phyloP scores from a whole-genome alignment of 768 basidiomycete genomes.

The Gautieria morchelliformis region DNA sequence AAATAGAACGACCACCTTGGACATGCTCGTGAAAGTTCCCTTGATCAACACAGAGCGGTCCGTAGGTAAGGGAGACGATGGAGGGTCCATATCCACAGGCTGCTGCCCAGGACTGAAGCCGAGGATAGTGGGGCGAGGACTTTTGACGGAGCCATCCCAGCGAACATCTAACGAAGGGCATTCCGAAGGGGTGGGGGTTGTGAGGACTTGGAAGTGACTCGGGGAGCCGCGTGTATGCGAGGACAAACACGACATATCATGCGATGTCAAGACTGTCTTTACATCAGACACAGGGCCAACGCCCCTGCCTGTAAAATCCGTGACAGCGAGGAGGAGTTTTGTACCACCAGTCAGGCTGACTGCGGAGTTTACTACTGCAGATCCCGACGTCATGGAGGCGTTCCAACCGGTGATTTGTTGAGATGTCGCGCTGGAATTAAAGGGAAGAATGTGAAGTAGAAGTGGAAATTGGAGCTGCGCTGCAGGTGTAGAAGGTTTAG shows the following conservation, averaged over 20 bases:
- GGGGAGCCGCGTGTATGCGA: neutral
- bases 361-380: neutral
- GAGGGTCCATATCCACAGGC: neutral
- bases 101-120: constrained; percentile 1
- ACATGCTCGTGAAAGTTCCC: constrained; percentile 2
- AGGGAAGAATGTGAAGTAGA: neutral
- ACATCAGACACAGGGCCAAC: neutral
- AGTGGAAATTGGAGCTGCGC: constrained; percentile 4
- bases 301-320: neutral
- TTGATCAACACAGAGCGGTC: neutral
- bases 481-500: neutral
- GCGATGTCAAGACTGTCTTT: neutral
- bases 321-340: neutral
- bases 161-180: neutral
- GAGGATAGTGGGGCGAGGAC: neutral
- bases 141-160: neutral
- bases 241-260: constrained; percentile 1
- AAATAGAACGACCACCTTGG: constrained; percentile 3
- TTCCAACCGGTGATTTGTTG: neutral
- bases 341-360: neutral
- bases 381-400: neutral
- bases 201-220: neutral
- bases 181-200: neutral
- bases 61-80: neutral
- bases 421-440: neutral